Evolutionary conservation across 2,329 filamentous ascomycete genomes (phyloP), one percentile per base, ranked within the genome.

Genomic region (Colletotrichum chrysophilum): DNA sequence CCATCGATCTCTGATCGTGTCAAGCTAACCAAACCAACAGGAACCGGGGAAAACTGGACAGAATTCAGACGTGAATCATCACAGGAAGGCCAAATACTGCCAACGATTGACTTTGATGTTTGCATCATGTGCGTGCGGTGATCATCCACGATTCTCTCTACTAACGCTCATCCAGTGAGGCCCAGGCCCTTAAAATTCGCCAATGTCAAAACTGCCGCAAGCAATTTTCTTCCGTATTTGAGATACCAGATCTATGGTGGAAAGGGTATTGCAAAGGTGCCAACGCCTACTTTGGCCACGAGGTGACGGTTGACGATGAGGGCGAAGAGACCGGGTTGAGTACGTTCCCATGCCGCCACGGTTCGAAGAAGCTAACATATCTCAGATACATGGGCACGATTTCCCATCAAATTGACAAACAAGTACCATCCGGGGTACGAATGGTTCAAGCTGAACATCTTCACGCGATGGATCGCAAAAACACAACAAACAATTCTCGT

Each of bases 201-300:
- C 52, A 73, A 6, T 85, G 83, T 28, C 4, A 48, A 3, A 34
- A 16, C 7, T 86, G 84, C 34, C 79, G 71, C 5, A 18, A 28
- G 0, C 73, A 74, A 4, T 80, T 85, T 61, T 78, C 75, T 2
- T 16, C 79, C 2, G 69, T 28, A 1, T 83, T 83, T 56, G 30
- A 28, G 3, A 82, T 86, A 14, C 83, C 84, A 2, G 73, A 81
- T 14, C 43, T 80, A 0, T 87, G 83, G 83, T 87, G 85, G 85
- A 80, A 83, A 1, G 76, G 79, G 7, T 80, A 82, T 43, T 81
- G 79, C 56, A 77, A 77, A 16, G 81, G 81, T 43, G 81, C 84
- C 3, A 87, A 86, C n/a, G 85, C 85, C 0, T 85, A 85, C 36
- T 85, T 87, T 75, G 85, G 85, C 1, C 82, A 80, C 62, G 80